phyloP scores from a whole-genome alignment of 2,329 filamentous ascomycete species.

The Fusarium kyushuense region DNA sequence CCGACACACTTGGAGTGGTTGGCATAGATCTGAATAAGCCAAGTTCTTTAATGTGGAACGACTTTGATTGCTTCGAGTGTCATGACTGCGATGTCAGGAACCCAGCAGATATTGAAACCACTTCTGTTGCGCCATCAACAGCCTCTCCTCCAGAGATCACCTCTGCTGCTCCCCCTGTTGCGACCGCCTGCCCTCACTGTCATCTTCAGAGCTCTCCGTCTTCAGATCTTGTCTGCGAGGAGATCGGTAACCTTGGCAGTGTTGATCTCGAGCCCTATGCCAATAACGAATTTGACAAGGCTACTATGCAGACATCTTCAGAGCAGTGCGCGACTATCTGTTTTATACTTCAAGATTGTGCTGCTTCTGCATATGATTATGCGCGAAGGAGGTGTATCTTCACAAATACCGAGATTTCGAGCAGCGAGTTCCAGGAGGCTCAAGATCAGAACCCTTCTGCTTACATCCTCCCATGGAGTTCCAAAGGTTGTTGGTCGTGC shows the following conservation, averaged over 20 bases:
- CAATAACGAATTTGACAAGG: constrained; percentile 8
- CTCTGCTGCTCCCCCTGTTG: not conserved
- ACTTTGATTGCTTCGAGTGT: constrained; percentile 21
- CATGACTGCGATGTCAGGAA: constrained; percentile 4
- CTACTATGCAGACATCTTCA: constrained; percentile 8
- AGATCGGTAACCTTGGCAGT: constrained; percentile 4
- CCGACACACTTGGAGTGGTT: not conserved
- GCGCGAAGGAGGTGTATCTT: constrained; percentile 5
- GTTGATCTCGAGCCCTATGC: constrained; percentile 8
- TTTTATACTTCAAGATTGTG: not conserved
- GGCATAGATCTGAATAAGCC: not conserved
- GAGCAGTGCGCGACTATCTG: constrained; percentile 12
- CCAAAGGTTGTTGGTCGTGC: constrained; percentile 1
- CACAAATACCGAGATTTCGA: not conserved
- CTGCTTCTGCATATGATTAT: constrained; percentile 1
- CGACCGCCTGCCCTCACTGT: not conserved
- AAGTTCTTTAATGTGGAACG: constrained; percentile 11
- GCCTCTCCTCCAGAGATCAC: accelerated
- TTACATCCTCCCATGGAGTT: constrained; percentile 18
- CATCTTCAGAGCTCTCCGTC: not conserved
- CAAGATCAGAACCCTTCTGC: not conserved
- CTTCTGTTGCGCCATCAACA: not conserved
- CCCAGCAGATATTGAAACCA: not conserved
- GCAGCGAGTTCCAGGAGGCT: not conserved
- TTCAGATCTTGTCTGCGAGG: constrained; percentile 2